Conservation (phyloP, 2,329 filamentous ascomycete species). For the Phialemoniopsis sp. region DNA sequence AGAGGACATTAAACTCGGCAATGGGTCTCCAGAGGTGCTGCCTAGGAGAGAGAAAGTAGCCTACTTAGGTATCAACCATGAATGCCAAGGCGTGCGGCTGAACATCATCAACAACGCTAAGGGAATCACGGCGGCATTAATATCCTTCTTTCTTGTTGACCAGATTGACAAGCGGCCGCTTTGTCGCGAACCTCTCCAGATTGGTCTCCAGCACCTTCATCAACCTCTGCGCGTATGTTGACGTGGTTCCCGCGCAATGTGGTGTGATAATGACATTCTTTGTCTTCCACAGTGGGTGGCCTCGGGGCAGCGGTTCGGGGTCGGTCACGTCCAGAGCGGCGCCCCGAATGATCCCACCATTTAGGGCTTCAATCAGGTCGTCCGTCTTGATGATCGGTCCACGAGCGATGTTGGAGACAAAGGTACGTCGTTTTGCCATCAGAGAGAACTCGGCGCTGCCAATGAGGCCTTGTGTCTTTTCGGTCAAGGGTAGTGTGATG, state of each 20-base stretch:
- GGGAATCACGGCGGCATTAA: too few species aligned
- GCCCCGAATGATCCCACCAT: constrained; percentile 28
- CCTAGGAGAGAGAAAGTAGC: too few species aligned
- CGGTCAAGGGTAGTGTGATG: constrained; percentile 33
- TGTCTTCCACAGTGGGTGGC: constrained; percentile 57
- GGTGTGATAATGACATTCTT: constrained; percentile 51
- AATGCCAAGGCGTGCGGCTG: too few species aligned
- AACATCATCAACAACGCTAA: too few species aligned
- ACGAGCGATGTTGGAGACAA: constrained; percentile 58
- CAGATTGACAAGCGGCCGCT: constrained; percentile 17
- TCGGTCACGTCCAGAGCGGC: constrained; percentile 65
- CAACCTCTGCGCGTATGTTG: constrained; percentile 1
- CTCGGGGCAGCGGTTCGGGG: constrained; percentile 58
- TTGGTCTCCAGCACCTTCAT: constrained; percentile 7
- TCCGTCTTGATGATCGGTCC: constrained; percentile 25
- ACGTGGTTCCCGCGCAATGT: constrained; percentile 14
- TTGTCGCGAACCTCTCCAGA: constrained; percentile 9
- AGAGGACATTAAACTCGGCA: too few species aligned
- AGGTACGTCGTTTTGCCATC: constrained; percentile 29
- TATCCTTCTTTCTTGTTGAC: too few species aligned
- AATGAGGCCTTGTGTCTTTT: constrained; percentile 33
- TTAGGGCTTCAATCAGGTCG: constrained; percentile 49
- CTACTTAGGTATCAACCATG: too few species aligned
- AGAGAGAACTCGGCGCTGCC: constrained; percentile 24
- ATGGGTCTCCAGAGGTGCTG: too few species aligned